Percentiles rank a stretch among this genome's conserved stretches.
Conservation (phyloP, 2,329 filamentous ascomycete genomes). For the Epichloe scottii region DNA sequence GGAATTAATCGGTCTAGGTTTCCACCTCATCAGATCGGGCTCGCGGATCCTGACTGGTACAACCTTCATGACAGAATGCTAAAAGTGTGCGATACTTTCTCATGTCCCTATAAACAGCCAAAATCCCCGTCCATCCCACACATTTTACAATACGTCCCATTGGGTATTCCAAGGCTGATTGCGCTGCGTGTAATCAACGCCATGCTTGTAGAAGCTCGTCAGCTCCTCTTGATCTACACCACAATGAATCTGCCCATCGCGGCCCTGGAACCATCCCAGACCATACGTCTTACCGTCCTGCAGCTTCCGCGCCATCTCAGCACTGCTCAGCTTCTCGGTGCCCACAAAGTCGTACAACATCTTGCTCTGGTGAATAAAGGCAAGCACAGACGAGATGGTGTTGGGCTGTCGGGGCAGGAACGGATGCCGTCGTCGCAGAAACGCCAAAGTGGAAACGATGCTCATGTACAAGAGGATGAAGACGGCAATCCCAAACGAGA, state of each 20-base stretch:
- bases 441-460: constrained; percentile 45
- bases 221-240: constrained; percentile 70
- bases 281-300: constrained; percentile 54
- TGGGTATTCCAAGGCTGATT: constrained; percentile 39
- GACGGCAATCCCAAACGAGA: constrained; percentile 48
- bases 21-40: too few species aligned
- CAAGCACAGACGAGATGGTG: constrained; percentile 63
- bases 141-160: constrained; percentile 23
- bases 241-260: constrained; percentile 62
- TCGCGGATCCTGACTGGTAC: too few species aligned
- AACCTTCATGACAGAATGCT: too few species aligned
- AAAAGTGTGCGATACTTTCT: too few species aligned
- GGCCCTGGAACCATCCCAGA: constrained; percentile 62
- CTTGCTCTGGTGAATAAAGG: constrained; percentile 68
- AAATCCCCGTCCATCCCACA: not conserved
- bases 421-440: constrained; percentile 48
- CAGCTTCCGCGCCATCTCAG: constrained; percentile 49
- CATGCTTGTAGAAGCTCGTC: constrained; percentile 51
- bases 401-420: constrained; percentile 69
- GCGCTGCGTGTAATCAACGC: constrained; percentile 34
- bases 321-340: constrained; percentile 49
- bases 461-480: constrained; percentile 56
- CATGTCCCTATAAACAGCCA: not conserved
- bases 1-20: too few species aligned
- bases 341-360: constrained; percentile 68